Evolutionary conservation across 805 yeast species (phyloP).

Genomic region (Diddensiella transvaalensis): DNA sequence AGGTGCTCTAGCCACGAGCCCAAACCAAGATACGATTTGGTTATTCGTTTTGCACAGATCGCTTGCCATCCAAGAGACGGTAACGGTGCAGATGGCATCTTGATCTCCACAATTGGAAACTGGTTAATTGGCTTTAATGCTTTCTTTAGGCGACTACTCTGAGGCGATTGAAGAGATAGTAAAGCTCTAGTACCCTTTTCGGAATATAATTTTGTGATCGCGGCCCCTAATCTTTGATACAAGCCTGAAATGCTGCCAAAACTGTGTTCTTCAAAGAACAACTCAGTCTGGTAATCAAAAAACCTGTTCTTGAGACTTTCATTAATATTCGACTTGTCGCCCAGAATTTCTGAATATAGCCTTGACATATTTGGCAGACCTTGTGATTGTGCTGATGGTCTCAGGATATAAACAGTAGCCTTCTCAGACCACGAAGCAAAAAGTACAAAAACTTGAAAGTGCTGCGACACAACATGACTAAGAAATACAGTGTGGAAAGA

Average conservation of each 20-base stretch:
- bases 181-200: constrained; percentile 63
- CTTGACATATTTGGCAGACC: constrained; percentile 54
- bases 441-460: constrained; percentile 68
- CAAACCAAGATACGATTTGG: constrained; percentile 67
- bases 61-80: constrained; percentile 84
- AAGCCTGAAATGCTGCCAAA: constrained; percentile 54
- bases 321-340: not conserved
- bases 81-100: constrained; percentile 41
- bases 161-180: constrained; percentile 74
- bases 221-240: constrained; percentile 53
- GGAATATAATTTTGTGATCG: constrained; percentile 54
- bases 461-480: constrained; percentile 65
- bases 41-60: constrained; percentile 56
- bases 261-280: constrained; percentile 54
- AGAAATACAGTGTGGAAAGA: constrained; percentile 58
- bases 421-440: constrained; percentile 59
- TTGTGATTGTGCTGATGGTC: constrained; percentile 68
- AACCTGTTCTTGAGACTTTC: constrained; percentile 26
- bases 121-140: constrained; percentile 47
- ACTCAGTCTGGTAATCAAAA: constrained; percentile 49
- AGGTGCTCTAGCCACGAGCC: constrained; percentile 70
- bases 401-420: constrained; percentile 54
- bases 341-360: constrained; percentile 15
- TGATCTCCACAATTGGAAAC: constrained; percentile 59
- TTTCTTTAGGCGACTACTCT: constrained; percentile 41